A percentile compares a stretch with the other conserved stretches of the same genome.
These are phyloP conservation scores for Beauveria australis DNA, from an alignment of 2,329 filamentous ascomycete species.

Conservation along the genomic window DNA sequence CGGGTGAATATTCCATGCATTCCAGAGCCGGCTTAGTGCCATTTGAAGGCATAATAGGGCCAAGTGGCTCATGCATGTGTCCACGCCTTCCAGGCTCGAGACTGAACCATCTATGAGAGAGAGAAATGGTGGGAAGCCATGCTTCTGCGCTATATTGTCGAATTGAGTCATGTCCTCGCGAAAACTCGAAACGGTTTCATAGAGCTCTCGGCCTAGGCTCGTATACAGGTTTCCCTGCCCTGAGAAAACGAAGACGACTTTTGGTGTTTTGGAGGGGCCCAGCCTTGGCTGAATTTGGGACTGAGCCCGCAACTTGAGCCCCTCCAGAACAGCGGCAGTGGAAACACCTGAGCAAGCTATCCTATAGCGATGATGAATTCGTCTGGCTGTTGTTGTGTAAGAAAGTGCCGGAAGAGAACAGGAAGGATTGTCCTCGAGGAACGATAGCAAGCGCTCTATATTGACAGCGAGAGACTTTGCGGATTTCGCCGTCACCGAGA, in stretches of 20 bases:
- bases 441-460: constrained; percentile 36
- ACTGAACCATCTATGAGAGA: not conserved
- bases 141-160: not conserved
- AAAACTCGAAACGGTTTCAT: constrained; percentile 13
- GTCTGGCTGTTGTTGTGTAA: constrained; percentile 61
- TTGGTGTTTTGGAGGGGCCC: not conserved
- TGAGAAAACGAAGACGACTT: constrained; percentile 30
- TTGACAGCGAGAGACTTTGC: not conserved
- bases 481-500: constrained; percentile 44
- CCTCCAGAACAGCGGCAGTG: constrained; percentile 26
- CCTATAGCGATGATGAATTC: constrained; percentile 51
- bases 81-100: not conserved
- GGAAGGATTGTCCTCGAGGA: constrained; percentile 43
- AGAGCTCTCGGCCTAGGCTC: constrained; percentile 44
- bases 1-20: constrained; percentile 39
- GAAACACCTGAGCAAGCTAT: constrained; percentile 39
- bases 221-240: constrained; percentile 47
- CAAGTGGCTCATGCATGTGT: not conserved
- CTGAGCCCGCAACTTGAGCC: not conserved
- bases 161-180: not conserved
- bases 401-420: constrained; percentile 49
- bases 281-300: not conserved
- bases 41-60: constrained; percentile 37
- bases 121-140: not conserved
- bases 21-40: constrained; percentile 41